Base-by-base conservation (phyloP, 768 basidiomycete species). In the Solioccasus polychromus region DNA sequence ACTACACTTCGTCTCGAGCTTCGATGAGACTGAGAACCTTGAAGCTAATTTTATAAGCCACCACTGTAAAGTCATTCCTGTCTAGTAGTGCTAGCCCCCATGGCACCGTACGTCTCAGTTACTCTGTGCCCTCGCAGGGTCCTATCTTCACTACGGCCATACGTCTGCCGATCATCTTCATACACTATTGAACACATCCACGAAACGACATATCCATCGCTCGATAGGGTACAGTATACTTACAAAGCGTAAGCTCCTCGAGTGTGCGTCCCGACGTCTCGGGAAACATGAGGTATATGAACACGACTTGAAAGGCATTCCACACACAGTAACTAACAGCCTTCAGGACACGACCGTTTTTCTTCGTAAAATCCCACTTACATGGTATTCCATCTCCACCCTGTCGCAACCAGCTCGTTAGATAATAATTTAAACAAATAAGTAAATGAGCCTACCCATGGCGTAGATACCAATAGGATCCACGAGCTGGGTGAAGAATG, bases 231-330 rank as follows among this genome's bases (percentile, higher is more conserved):
- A 31, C n/a, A n/a, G 28, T 28, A 19, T 35, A 44, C 54, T 56
- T 35, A 48, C 54, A 25, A 35, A 49, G 45, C 2, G 45, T 18
- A 2, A 53, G 6, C 18, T 53, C 50, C 22, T 53, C 52, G 7
- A 53, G 43, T 3, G 52, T 52, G 12, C 50, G 28, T 12, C 28
- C 51, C 11, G 52, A 53, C 5, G 52, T 53, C 34, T 53, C 52
- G 4, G 52, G 50, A 30, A 53, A 47, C 50, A 52, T 43, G 9
- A 43, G 15, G 35, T 53, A 53, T 25, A 53, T 30, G 22, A 53
- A 53, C 23, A 30, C 50, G 12, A 53, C 35, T n/a, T 47, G 39
- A 15, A 52, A 52, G 12, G 44, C 50, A 22, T 35, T 34, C 49
- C 49, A 51, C 3, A 53, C 37, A 20, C 44, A 52, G 24, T 53